Conservation (phyloP, 345 rosid genomes). For the Kernera saxatilis region DNA sequence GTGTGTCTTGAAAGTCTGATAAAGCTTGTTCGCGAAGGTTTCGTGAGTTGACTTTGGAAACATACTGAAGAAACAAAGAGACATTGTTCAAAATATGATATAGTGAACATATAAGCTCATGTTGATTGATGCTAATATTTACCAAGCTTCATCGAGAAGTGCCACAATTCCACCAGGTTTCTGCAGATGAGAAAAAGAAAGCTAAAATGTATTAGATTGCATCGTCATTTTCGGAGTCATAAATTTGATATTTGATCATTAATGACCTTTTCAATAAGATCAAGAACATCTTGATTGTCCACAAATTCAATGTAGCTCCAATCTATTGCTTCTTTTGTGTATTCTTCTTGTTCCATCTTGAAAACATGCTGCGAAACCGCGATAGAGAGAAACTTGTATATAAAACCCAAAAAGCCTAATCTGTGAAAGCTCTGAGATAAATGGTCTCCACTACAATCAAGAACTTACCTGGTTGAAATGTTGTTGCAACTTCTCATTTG, state of each 20-base stretch:
- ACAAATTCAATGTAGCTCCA: slow-evolving; percentile 13
- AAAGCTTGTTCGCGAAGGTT: slow-evolving; percentile 88
- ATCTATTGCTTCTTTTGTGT: slow-evolving; percentile 2
- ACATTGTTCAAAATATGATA: background rate
- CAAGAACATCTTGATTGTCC: slow-evolving; percentile 5
- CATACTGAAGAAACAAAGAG: slow-evolving; percentile 56
- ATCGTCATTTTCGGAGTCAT: background rate
- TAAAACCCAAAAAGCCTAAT: background rate
- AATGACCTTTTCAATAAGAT: slow-evolving; percentile 1
- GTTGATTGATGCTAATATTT: slow-evolving; percentile 2
- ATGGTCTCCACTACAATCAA: background rate
- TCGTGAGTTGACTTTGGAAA: slow-evolving; percentile 99
- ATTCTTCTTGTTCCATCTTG: slow-evolving; percentile 9
- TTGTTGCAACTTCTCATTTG: slow-evolving; percentile 6
- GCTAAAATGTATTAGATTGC: background rate
- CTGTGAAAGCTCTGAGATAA: too few species aligned
- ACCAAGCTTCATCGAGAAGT: slow-evolving; percentile 91
- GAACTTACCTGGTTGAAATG: slow-evolving; percentile 1
- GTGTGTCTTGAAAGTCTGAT: slow-evolving; percentile 82
- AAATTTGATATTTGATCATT: background rate
- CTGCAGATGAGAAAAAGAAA: slow-evolving; percentile 32
- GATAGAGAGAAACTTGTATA: background rate
- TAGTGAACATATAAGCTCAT: background rate
- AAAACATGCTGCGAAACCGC: background rate
- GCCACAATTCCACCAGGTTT: slow-evolving; percentile 84